Evolutionary conservation across 2,329 filamentous ascomycete species (phyloP).

Genomic region (Coleophoma eucalyptorum): DNA sequence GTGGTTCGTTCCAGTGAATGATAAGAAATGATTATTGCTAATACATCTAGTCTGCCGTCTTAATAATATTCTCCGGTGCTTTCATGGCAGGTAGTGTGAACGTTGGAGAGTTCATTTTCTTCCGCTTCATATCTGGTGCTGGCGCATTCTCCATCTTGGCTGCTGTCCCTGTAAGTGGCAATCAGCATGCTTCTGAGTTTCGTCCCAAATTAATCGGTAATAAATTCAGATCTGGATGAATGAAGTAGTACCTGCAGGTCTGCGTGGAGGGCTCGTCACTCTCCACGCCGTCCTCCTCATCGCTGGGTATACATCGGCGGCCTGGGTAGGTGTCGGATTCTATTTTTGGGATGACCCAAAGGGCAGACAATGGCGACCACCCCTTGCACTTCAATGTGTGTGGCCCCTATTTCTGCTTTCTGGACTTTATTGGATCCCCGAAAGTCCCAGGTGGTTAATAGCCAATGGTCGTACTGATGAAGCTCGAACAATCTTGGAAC

Average conservation of each 20-base stretch:
- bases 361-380: conserved; percentile 19
- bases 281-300: conserved; percentile 27
- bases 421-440: conserved; percentile 44
- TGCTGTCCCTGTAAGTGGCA: conserved; percentile 8
- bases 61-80: conserved; percentile 4
- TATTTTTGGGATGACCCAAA: conserved; percentile 12
- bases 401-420: conserved; percentile 6
- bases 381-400: conserved; percentile 19
- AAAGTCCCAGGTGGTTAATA: conserved; percentile 67
- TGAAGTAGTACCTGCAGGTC: conserved; percentile 19
- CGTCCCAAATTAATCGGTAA: neutral
- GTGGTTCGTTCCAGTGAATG: neutral
- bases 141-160: conserved; percentile 7
- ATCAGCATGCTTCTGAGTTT: neutral
- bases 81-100: conserved; percentile 9
- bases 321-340: conserved; percentile 16
- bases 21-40: neutral
- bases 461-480: conserved; percentile 56
- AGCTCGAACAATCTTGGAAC: conserved; percentile 44
- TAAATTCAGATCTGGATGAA: conserved; percentile 4
- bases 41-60: neutral
- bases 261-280: conserved; percentile 20
- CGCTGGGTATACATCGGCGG: conserved; percentile 18
- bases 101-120: conserved; percentile 8
- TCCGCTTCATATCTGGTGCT: conserved; percentile 8